Evolutionary conservation across 2,329 filamentous ascomycete genomes (phyloP).

Genomic region (Pseudocercospora fuligena): DNA sequence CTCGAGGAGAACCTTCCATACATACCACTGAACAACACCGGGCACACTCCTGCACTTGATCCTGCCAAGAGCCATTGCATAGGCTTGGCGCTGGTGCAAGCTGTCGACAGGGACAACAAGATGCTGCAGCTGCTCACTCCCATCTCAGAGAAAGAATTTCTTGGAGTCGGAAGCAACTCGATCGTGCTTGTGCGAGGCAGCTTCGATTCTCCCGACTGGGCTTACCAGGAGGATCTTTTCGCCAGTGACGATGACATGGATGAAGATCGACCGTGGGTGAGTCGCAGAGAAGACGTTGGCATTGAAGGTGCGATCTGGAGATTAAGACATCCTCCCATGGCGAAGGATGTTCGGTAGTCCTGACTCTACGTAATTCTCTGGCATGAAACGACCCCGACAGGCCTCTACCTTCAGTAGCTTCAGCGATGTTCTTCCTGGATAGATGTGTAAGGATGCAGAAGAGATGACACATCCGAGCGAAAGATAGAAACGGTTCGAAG

Average conservation of each 20-base stretch:
- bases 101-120: constrained; percentile 62
- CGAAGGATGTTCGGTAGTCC: constrained; percentile 16
- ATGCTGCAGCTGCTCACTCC: constrained; percentile 71
- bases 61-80: constrained; percentile 64
- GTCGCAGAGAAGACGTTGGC: constrained; percentile 32
- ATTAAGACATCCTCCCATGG: constrained; percentile 39
- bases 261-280: constrained; percentile 38
- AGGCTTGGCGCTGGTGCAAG: constrained; percentile 71
- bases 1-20: constrained; percentile 65
- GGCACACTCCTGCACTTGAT: constrained; percentile 56
- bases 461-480: too few species aligned
- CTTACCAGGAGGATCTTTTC: constrained; percentile 68
- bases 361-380: too few species aligned
- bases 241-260: constrained; percentile 15
- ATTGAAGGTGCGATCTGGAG: constrained; percentile 42
- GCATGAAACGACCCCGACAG: too few species aligned
- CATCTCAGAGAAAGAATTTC: constrained; percentile 44
- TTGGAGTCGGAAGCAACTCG: constrained; percentile 34
- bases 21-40: constrained; percentile 60
- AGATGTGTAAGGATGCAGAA: too few species aligned
- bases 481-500: too few species aligned
- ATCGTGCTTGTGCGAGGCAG: constrained; percentile 70
- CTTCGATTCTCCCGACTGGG: constrained; percentile 71
- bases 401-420: too few species aligned
- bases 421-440: too few species aligned